Evolutionary conservation across 2,329 filamentous ascomycete species (phyloP).

Genomic region (Aspergillus brunneoviolaceus): DNA sequence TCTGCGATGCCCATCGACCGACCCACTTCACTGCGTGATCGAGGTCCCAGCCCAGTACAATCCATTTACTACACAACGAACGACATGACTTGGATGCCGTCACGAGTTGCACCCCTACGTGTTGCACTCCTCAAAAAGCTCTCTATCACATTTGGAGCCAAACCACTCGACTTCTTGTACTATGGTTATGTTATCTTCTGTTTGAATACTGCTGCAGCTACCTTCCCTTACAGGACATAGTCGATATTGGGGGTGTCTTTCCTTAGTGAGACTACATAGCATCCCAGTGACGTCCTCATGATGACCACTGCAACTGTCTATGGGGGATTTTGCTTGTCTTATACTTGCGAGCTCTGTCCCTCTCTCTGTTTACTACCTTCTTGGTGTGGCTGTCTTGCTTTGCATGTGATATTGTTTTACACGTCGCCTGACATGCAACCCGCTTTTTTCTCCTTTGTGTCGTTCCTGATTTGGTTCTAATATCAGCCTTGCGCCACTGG

Average conservation of each 20-base stretch:
- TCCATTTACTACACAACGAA: not conserved
- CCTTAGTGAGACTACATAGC: no score
- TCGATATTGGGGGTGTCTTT: no score
- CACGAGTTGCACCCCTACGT: not conserved
- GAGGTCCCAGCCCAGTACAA: not conserved
- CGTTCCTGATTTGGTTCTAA: not conserved
- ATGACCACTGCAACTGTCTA: not conserved
- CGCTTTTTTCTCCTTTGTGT: not conserved
- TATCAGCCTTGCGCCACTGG: not conserved
- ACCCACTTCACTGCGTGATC: slow-evolving; percentile 4
- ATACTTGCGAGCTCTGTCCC: not conserved
- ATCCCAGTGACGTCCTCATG: no score
- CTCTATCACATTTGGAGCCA: slow-evolving; percentile 1
- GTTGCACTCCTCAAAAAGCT: not conserved
- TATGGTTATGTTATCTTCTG: slow-evolving; percentile 20
- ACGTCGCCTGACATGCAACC: not conserved
- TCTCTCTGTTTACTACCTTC: not conserved
- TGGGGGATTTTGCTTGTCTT: not conserved
- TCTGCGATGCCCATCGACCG: not conserved
- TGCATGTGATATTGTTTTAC: not conserved
- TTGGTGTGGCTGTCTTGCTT: not conserved
- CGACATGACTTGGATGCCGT: slow-evolving; percentile 7
- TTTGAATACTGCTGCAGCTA: slow-evolving; percentile 13
- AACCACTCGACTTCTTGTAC: slow-evolving; percentile 21
- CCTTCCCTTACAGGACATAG: not conserved